Percentiles rank a stretch among this genome's conserved stretches.
These are phyloP conservation scores for Narthecium ossifragum DNA, from an alignment of 106 monocot species.

Conservation along the genomic window DNA sequence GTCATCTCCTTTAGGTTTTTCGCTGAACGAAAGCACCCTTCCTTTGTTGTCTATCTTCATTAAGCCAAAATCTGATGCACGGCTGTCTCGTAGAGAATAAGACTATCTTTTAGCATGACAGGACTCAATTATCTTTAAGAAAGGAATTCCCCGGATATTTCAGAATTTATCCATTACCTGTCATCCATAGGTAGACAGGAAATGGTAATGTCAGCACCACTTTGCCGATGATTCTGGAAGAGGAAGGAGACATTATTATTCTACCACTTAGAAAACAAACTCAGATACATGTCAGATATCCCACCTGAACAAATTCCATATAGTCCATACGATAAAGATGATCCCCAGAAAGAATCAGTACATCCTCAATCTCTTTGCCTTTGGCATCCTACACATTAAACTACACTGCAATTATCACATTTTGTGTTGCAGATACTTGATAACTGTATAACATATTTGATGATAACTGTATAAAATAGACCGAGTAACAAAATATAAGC, in stretches of 20 bases:
- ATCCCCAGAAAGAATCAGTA: slow-evolving; percentile 88
- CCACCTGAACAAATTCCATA: slow-evolving; percentile 94
- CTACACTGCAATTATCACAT: neutral
- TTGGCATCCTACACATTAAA: slow-evolving; percentile 67
- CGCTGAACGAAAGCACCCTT: slow-evolving; percentile 66
- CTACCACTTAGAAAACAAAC: neutral
- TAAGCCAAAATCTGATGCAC: slow-evolving; percentile 91
- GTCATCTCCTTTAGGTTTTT: slow-evolving; percentile 81
- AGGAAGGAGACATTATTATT: slow-evolving; percentile 8
- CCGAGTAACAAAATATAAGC: neutral
- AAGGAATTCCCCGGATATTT: neutral
- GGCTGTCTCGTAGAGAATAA: slow-evolving; percentile 34
- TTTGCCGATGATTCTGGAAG: slow-evolving; percentile 69
- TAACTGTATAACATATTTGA: too few species aligned
- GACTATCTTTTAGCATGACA: too few species aligned
- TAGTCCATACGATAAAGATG: slow-evolving; percentile 97
- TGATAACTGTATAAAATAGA: neutral
- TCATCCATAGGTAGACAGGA: slow-evolving; percentile 77
- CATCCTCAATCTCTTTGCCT: slow-evolving; percentile 73
- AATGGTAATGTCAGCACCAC: slow-evolving; percentile 86
- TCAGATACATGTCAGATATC: neutral
- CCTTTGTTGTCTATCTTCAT: slow-evolving; percentile 83
- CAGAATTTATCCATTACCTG: slow-evolving; percentile 41
- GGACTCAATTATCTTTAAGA: neutral
- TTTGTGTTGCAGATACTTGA: neutral